Conservation (phyloP, 345 rosid genomes). For the Trapa bicornis region DNA sequence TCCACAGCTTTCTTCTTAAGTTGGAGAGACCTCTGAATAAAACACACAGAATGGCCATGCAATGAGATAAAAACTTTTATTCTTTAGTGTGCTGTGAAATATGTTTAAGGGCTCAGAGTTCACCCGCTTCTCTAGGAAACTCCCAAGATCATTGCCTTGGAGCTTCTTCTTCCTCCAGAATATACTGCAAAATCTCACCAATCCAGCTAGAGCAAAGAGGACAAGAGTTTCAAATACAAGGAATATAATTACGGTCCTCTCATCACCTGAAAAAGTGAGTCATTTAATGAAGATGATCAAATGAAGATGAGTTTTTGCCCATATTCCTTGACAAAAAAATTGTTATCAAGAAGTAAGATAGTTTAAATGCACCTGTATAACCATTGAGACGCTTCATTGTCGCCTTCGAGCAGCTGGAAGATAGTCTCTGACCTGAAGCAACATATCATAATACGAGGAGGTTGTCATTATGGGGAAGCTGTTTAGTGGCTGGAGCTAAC, state of each 20-base stretch:
- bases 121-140: constrained; percentile 65
- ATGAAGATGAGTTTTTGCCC: background rate
- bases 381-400: constrained; percentile 27
- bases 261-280: constrained; percentile 34
- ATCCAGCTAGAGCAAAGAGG: constrained; percentile 40
- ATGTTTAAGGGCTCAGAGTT: constrained; percentile 3
- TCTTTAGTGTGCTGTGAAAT: background rate
- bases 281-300: background rate
- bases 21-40: constrained; percentile 48
- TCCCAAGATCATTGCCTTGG: constrained; percentile 41
- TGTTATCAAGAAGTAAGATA: background rate
- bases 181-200: constrained; percentile 60
- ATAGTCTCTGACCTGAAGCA: constrained; percentile 45
- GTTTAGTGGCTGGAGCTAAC: background rate
- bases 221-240: constrained; percentile 50
- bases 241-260: constrained; percentile 38
- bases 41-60: background rate
- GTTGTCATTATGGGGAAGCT: background rate
- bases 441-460: background rate
- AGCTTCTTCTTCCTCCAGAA: constrained; percentile 89
- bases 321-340: background rate
- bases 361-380: constrained; percentile 34
- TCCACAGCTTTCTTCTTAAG: constrained; percentile 54
- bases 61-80: background rate
- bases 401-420: constrained; percentile 51